These are phyloP conservation scores for Stylosanthes scabra DNA, from an alignment of 331 rosid species.

Conservation along the genomic window DNA sequence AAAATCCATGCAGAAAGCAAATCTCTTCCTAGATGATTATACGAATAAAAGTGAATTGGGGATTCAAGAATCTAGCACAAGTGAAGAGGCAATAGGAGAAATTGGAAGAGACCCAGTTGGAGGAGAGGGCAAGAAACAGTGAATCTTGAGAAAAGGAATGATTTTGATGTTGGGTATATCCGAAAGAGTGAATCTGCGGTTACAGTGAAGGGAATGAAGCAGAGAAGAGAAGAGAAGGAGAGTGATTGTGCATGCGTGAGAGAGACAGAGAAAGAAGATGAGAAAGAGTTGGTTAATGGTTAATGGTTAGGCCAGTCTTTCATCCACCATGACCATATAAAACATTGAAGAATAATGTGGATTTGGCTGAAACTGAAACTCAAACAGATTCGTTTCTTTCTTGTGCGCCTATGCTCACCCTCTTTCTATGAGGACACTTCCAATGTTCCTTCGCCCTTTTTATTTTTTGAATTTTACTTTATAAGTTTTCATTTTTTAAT, in stretches of 20 bases:
- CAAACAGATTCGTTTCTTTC: constrained; percentile 46
- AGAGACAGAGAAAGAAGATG: constrained; percentile 8
- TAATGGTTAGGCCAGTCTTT: constrained; percentile 28
- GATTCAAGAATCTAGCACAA: constrained; percentile 42
- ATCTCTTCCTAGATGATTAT: constrained; percentile 10
- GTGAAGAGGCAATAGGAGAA: constrained; percentile 42
- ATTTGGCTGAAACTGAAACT: no score
- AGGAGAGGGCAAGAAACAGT: background rate
- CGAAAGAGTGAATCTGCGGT: constrained; percentile 46
- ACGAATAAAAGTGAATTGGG: constrained; percentile 21
- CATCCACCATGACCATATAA: constrained; percentile 11
- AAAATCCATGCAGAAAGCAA: constrained; percentile 43
- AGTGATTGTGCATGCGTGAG: constrained; percentile 43
- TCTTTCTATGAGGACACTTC: background rate
- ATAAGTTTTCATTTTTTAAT: background rate
- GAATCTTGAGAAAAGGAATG: constrained; percentile 43
- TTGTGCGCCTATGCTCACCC: constrained; percentile 20
- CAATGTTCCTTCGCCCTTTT: constrained; percentile 12
- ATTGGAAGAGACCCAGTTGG: constrained; percentile 54
- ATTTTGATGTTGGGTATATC: constrained; percentile 33
- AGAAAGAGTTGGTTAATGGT: constrained; percentile 27
- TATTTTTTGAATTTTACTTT: background rate
- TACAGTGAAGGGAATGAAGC: constrained; percentile 25
- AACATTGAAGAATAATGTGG: background rate
- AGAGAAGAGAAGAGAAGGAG: constrained; percentile 11